These are phyloP conservation scores for Linum lewisii DNA, from an alignment of 345 rosid genomes.

Conservation along the genomic window DNA sequence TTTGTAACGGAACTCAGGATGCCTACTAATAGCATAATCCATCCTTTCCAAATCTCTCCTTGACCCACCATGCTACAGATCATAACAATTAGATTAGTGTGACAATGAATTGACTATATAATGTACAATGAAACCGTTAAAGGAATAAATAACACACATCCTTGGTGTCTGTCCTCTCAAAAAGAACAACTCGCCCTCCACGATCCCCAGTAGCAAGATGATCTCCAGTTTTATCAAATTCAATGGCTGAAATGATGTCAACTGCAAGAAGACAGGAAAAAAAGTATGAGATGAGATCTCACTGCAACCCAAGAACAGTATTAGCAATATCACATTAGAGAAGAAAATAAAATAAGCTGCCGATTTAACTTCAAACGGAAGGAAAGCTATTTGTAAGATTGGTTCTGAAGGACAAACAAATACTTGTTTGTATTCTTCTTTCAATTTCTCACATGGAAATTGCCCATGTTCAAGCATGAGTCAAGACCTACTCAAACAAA, in stretches of 20 bases:
- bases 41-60: constrained; percentile 72
- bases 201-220: constrained; percentile 99
- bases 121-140: constrained; percentile 5
- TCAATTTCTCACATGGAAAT: too few species aligned
- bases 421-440: too few species aligned
- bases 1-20: constrained; percentile 97
- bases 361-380: too few species aligned
- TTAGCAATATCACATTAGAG: too few species aligned
- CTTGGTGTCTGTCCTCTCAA: constrained; percentile 81
- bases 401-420: too few species aligned
- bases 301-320: not conserved
- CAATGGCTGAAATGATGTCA: constrained; percentile 98
- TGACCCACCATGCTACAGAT: constrained; percentile 58
- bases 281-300: constrained; percentile 10
- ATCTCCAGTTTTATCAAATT: constrained; percentile 91
- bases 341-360: too few species aligned
- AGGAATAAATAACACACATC: constrained; percentile 43
- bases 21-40: constrained; percentile 58
- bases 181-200: constrained; percentile 97
- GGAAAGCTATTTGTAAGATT: too few species aligned
- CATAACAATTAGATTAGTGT: constrained; percentile 1
- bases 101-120: not conserved
- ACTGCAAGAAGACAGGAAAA: constrained; percentile 39
- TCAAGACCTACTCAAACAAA: not conserved
- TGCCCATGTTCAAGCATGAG: too few species aligned